A percentile compares a stretch with the other conserved stretches of the same genome.
Conservation (phyloP, 2,329 filamentous ascomycete genomes). For the Ceratocystis destructans region DNA sequence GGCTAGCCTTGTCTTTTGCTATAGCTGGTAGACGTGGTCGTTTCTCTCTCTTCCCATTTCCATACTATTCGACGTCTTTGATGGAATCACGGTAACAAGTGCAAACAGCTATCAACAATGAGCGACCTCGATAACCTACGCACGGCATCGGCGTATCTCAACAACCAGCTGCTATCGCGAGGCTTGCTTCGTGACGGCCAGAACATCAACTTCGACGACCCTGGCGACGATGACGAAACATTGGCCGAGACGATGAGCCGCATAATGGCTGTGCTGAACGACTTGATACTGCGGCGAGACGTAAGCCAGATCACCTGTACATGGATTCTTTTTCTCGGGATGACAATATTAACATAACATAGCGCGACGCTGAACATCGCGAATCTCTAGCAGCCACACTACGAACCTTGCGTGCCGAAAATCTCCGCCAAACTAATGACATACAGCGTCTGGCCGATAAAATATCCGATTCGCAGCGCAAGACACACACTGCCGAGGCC, state of each 20-base stretch:
- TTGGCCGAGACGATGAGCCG: slow-evolving; percentile 58
- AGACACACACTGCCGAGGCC: slow-evolving; percentile 47
- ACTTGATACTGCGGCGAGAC: slow-evolving; percentile 79
- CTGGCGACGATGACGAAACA: slow-evolving; percentile 45
- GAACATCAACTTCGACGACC: slow-evolving; percentile 68
- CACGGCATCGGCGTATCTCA: slow-evolving; percentile 57
- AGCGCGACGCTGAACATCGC: slow-evolving; percentile 82
- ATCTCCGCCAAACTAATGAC: slow-evolving; percentile 57
- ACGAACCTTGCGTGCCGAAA: slow-evolving; percentile 59
- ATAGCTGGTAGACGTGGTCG: background rate
- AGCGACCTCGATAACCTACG: slow-evolving; percentile 48
- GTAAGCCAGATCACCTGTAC: slow-evolving; percentile 36
- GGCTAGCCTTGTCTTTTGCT: background rate
- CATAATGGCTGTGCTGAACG: slow-evolving; percentile 87
- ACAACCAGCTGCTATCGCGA: slow-evolving; percentile 55
- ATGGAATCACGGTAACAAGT: background rate
- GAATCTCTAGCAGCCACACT: slow-evolving; percentile 71
- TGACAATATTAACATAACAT: slow-evolving; percentile 18
- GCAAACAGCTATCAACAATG: slow-evolving; percentile 28
- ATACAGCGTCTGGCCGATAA: slow-evolving; percentile 45
- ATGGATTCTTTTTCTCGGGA: background rate
- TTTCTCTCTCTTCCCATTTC: background rate
- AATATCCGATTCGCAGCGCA: slow-evolving; percentile 40
- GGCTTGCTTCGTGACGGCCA: slow-evolving; percentile 54
- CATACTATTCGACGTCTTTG: background rate